Evolutionary conservation across 331 rosid species (phyloP).

Genomic region (Malus hybrid): DNA sequence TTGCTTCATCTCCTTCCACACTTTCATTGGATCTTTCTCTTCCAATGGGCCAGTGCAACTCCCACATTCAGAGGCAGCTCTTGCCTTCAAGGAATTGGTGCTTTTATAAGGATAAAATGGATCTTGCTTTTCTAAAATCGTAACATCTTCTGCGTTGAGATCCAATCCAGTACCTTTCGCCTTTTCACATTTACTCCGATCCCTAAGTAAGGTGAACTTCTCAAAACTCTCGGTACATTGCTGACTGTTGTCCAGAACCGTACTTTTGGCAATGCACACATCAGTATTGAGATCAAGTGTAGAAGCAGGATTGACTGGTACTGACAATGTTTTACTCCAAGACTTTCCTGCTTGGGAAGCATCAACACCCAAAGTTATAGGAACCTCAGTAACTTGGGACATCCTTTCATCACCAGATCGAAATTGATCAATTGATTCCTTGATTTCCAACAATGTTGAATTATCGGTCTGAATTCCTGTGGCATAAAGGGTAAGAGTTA

Average conservation of each 20-base stretch:
- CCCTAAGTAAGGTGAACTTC: conserved; percentile 16
- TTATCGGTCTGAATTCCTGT: conserved; percentile 27
- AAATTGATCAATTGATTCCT: conserved; percentile 25
- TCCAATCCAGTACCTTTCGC: conserved; percentile 49
- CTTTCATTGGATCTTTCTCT: conserved; percentile 56
- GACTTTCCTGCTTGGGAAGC: conserved; percentile 28
- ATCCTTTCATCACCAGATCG: conserved; percentile 27
- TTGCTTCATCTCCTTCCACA: conserved; percentile 88
- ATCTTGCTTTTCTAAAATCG: conserved; percentile 41
- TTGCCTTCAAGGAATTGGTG: conserved; percentile 33
- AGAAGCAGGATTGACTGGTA: conserved; percentile 9
- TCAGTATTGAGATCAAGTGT: conserved; percentile 58
- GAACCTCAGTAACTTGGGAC: conserved; percentile 38
- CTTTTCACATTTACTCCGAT: conserved; percentile 11
- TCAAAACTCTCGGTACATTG: conserved; percentile 29
- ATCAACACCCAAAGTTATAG: conserved; percentile 19
- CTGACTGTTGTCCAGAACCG: conserved; percentile 15
- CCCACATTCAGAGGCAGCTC: conserved; percentile 65
- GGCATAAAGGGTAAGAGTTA: conserved; percentile 1
- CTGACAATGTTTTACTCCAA: conserved; percentile 6
- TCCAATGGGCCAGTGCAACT: conserved; percentile 62
- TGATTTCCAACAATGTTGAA: conserved; percentile 13
- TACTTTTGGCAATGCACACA: conserved; percentile 19
- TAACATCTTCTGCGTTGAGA: conserved; percentile 65
- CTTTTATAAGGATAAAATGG: conserved; percentile 27